Conservation (phyloP, 148 eudicot species). For the Salicornia ramosissima region DNA sequence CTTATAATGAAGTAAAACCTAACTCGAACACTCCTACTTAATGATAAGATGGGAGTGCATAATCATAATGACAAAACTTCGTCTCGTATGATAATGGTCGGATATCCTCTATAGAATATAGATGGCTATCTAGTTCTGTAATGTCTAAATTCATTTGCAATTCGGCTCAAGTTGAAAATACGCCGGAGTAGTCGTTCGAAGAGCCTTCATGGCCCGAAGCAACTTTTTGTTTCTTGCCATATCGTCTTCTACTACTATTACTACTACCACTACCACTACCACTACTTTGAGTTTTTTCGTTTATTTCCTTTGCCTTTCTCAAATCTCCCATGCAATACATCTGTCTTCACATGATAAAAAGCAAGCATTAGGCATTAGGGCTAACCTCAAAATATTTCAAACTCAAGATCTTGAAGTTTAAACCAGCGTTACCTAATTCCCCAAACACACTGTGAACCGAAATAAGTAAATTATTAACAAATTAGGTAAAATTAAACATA, state of each 20-base stretch:
- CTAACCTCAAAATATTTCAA: neutral
- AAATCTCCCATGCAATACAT: slow-evolving; percentile 21
- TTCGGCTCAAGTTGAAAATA: slow-evolving; percentile 10
- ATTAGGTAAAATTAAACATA: no score
- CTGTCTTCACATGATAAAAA: slow-evolving; percentile 23
- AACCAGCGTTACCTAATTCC: neutral
- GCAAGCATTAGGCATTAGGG: neutral
- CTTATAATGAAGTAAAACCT: no score
- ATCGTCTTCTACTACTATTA: slow-evolving; percentile 6
- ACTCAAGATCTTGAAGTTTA: neutral
- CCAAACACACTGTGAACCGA: no score
- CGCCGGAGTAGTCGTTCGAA: slow-evolving; percentile 16
- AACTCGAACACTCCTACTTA: no score
- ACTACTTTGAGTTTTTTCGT: slow-evolving; percentile 10
- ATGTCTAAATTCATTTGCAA: neutral
- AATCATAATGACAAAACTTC: no score
- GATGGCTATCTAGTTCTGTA: no score
- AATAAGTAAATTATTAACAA: no score
- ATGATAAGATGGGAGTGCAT: no score
- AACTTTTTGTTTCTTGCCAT: slow-evolving; percentile 20
- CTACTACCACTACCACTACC: neutral
- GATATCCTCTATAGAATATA: no score
- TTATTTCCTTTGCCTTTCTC: slow-evolving; percentile 15
- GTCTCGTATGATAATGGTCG: no score
- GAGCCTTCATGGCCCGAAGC: slow-evolving; percentile 20